phyloP scores from a whole-genome alignment of 2,329 filamentous ascomycete genomes.

The Byssochlamys sp. region DNA sequence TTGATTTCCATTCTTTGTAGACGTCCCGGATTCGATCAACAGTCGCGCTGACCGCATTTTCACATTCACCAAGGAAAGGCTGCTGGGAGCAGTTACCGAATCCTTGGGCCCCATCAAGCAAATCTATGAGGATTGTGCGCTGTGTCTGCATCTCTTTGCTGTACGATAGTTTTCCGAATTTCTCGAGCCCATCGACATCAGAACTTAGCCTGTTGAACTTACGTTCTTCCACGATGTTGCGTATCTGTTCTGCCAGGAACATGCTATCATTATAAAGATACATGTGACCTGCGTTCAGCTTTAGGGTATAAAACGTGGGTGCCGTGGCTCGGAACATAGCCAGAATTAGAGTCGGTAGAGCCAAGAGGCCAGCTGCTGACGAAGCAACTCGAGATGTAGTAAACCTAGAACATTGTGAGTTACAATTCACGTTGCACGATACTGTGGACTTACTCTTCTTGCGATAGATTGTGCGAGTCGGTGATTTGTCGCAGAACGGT shows the following conservation, averaged over 20 bases:
- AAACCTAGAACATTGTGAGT: constrained; percentile 14
- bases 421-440: not conserved
- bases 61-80: constrained; percentile 51
- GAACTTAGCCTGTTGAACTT: constrained; percentile 41
- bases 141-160: constrained; percentile 57
- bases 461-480: constrained; percentile 31
- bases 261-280: constrained; percentile 57
- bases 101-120: constrained; percentile 54
- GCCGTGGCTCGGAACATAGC: constrained; percentile 44
- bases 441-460: constrained; percentile 25
- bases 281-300: constrained; percentile 47
- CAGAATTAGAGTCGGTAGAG: constrained; percentile 38
- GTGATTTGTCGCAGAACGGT: constrained; percentile 33
- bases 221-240: constrained; percentile 38
- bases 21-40: constrained; percentile 50
- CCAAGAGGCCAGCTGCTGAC: constrained; percentile 34
- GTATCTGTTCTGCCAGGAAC: constrained; percentile 48
- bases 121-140: constrained; percentile 51
- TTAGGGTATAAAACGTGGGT: constrained; percentile 36
- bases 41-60: constrained; percentile 49
- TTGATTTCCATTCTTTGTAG: constrained; percentile 46
- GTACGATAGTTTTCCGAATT: constrained; percentile 53
- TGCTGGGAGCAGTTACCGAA: constrained; percentile 51
- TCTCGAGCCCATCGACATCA: constrained; percentile 48
- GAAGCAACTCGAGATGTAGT: constrained; percentile 29